Base-by-base conservation (phyloP, 1,284 basidiomycete genomes). In the Cutaneotrichosporon spelunceum region DNA sequence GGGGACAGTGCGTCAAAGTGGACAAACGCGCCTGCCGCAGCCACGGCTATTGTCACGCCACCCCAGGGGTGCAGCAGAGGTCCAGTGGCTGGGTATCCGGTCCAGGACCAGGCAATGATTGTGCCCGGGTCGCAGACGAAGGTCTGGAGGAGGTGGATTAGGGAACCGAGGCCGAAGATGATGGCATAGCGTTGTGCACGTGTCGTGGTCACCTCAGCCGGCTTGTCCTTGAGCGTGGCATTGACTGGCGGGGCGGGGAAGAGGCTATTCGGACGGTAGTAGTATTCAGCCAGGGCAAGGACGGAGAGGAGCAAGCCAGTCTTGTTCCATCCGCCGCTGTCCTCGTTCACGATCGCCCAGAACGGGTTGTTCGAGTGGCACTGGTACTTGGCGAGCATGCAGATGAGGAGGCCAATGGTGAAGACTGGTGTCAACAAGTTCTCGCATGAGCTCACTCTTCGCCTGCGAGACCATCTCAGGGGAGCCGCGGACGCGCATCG, bases 61-160 rank as follows among this genome's bases (percentile, higher is more conserved):
- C 87, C 88, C 71, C 91, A 87, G 2, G 88, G 78, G 70, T 90
- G 86, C 2, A 91, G 87, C 10, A 87, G 78, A 1, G 91, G 92
- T 1, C 90, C 91, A 47, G 80, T 84, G 62, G 84, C 71, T 0
- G 93, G 90, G 69, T 88, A 95, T 2, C 93, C 93, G 0, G 89
- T 89, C 91, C 92, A 96, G 0, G 89, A 87, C 90, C 91, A 95
- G 2, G 90, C 87, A 64, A 95, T 85, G 59, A 94, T 83, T 0
- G 91, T 93, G 63, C 88, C 89, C 1, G 87, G 81, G 68, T 97
- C 93, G 7, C 87, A 86, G 47, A 91, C 80, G 60, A 92, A 83
- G 36, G 86, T 88, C 72, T 95, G 90, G 0, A 94, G 70, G 14
- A 86, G 83, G 79, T 90, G 93, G 19, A 93, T 78, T 33, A 91